Percentiles rank a stretch among this genome's conserved stretches.
phyloP scores from a whole-genome alignment of 1,139 yeast genomes.

The Saccharomycopsis hybrid region DNA sequence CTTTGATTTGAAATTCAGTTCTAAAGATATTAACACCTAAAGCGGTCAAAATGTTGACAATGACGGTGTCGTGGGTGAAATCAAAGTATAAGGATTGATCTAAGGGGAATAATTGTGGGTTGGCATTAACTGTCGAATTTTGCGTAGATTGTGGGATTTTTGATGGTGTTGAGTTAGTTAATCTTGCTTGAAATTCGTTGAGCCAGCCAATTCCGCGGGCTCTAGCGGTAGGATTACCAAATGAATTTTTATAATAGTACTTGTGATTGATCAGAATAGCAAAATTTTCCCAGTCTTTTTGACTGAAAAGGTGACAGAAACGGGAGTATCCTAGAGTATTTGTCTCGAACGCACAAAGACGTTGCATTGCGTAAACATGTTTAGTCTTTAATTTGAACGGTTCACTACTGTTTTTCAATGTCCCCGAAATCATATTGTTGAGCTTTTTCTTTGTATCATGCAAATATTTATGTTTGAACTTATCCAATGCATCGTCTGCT shows the following conservation, averaged over 20 bases:
- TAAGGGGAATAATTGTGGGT: constrained; percentile 22
- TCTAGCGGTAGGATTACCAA: constrained; percentile 15
- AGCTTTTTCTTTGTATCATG: constrained; percentile 27
- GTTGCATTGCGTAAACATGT: constrained; percentile 27
- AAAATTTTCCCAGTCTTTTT: constrained; percentile 29
- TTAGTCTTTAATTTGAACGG: constrained; percentile 24
- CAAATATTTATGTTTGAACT: constrained; percentile 8
- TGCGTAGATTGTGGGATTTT: constrained; percentile 17
- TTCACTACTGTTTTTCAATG: too few species aligned
- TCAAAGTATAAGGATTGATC: constrained; percentile 22
- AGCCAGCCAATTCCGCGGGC: constrained; percentile 23
- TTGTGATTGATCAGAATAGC: constrained; percentile 27
- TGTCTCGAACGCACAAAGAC: constrained; percentile 31
- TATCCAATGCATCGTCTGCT: not conserved
- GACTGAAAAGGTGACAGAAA: constrained; percentile 29
- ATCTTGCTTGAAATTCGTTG: constrained; percentile 21
- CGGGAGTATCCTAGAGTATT: constrained; percentile 29
- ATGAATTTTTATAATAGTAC: constrained; percentile 23
- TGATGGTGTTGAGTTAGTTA: too few species aligned
- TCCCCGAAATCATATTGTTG: constrained; percentile 28
- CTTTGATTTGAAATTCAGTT: constrained; percentile 20
- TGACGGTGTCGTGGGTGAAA: constrained; percentile 22
- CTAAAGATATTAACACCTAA: constrained; percentile 22
- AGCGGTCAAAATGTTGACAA: constrained; percentile 21
- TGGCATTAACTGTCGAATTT: constrained; percentile 21